Base-by-base conservation (phyloP, 2,329 filamentous ascomycete genomes). In the Fusarium sp. region DNA sequence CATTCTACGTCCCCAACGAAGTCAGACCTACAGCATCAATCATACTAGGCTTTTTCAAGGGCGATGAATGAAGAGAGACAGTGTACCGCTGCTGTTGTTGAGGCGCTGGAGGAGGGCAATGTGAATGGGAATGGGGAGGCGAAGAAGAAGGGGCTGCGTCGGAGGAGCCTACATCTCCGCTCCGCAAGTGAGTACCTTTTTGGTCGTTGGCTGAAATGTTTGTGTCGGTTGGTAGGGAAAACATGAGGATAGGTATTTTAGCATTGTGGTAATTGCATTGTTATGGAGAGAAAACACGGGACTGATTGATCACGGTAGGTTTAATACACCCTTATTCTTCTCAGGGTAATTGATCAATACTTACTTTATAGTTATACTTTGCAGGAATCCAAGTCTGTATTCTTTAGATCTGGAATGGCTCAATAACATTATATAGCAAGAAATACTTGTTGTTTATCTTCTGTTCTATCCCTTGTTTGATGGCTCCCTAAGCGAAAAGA, bases 1-100 rank as follows among this genome's bases (percentile, higher is more conserved):
- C 71, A 3, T 71, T 73, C n/a, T 72, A 72, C 42, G 54, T 73
- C 3, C 49, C 66, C 0, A 55, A 42, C 1, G 61, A 64, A 3
- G 31, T 49, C 29, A 62, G 65, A 2, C 32, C 41, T 2, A 45
- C 67, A 2, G 67, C 70, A 1, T 57, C 61, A 0, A 48, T 56
- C 14, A 62, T 73, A 15, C 62, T 73, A 0, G 9, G 53, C 19
- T 61, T 73, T 19, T 67, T 73, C 21, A 60, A 58, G 11, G 68
- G 68, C 0, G 68, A 72, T 6, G 65, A 66, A 17, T 55, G 64
- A 2, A 65, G 67, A 11, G 64, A 69, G 6, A 61, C 67, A 8
- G 49, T 72, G 2, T 72, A 71, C 29, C 67, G 71, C 14, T 70
- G 67, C n/a, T n/a, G n/a, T n/a, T n/a, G n/a, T n/a, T n/a, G n/a